Percentiles rank a stretch among this genome's conserved stretches.
Conservation (phyloP, 768 basidiomycete genomes). For the Lactarius evosmus region DNA sequence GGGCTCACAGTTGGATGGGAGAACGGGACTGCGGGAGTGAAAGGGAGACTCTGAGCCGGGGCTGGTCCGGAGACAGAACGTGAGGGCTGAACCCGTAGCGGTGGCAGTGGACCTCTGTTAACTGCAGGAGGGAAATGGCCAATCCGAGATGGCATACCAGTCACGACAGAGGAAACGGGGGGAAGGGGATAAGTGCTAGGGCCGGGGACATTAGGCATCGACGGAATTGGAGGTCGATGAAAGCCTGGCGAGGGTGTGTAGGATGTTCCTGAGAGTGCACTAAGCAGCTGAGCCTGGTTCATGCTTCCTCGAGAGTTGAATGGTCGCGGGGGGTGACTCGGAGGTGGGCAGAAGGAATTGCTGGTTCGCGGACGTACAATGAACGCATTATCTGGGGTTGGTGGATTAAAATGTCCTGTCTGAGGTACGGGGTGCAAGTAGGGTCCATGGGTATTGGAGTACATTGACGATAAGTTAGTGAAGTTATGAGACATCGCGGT, state of each 20-base stretch:
- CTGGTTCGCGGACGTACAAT: slow-evolving; percentile 40
- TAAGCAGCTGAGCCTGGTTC: slow-evolving; percentile 49
- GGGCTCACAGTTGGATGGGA: not conserved
- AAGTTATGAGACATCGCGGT: slow-evolving; percentile 25
- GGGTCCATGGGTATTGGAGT: slow-evolving; percentile 27
- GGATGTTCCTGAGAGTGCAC: slow-evolving; percentile 41
- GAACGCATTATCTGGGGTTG: slow-evolving; percentile 32
- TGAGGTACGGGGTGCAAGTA: slow-evolving; percentile 19
- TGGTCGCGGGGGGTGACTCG: slow-evolving; percentile 27
- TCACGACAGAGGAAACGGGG: slow-evolving; percentile 15
- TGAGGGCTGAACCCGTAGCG: slow-evolving; percentile 20
- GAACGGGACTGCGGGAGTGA: slow-evolving; percentile 4
- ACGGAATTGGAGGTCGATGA: slow-evolving; percentile 16
- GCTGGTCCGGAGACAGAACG: slow-evolving; percentile 10
- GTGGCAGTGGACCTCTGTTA: slow-evolving; percentile 15
- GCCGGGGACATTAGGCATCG: slow-evolving; percentile 7
- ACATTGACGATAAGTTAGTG: slow-evolving; percentile 30
- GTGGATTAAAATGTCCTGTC: slow-evolving; percentile 22
- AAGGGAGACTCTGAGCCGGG: not conserved
- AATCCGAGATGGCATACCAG: slow-evolving; percentile 16
- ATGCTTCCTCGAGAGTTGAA: slow-evolving; percentile 42
- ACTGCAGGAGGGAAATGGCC: slow-evolving; percentile 20
- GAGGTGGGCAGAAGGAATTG: slow-evolving; percentile 32
- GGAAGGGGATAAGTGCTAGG: slow-evolving; percentile 3
- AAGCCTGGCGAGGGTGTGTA: slow-evolving; percentile 19